Percentiles rank a stretch among this genome's conserved stretches.
Evolutionary conservation across 805 yeast genomes (phyloP).

Genomic region (Ogataea thermomethanolica): DNA sequence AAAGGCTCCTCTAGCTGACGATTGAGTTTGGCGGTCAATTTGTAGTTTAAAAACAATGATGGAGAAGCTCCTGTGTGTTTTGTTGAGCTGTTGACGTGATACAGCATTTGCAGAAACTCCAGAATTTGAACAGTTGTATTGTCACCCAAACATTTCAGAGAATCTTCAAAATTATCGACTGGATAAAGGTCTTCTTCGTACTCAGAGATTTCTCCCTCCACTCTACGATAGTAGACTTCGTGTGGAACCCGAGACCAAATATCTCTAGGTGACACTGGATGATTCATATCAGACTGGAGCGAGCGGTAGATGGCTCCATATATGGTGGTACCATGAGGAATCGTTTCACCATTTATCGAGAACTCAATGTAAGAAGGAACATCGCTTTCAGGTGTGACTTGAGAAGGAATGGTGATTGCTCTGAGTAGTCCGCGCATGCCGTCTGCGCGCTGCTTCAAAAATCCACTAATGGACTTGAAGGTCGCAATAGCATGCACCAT

Average conservation of each 20-base stretch:
- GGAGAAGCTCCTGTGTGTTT: conserved; percentile 28
- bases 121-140: conserved; percentile 39
- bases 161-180: conserved; percentile 26
- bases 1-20: conserved; percentile 88
- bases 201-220: conserved; percentile 26
- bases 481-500: conserved; percentile 62
- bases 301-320: conserved; percentile 69
- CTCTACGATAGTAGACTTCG: conserved; percentile 44
- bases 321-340: conserved; percentile 66
- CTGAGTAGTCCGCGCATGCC: conserved; percentile 29
- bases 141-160: conserved; percentile 32
- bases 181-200: conserved; percentile 32
- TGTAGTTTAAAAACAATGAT: conserved; percentile 62
- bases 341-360: conserved; percentile 48
- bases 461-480: conserved; percentile 47
- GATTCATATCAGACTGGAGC: conserved; percentile 37
- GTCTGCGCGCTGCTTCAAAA: conserved; percentile 40
- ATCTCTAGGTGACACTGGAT: conserved; percentile 41
- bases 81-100: conserved; percentile 35
- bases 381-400: conserved; percentile 13
- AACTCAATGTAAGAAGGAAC: conserved; percentile 49
- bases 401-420: conserved; percentile 17
- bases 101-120: conserved; percentile 45
- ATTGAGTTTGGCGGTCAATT: conserved; percentile 79
- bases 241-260: conserved; percentile 61